Conservation (phyloP, 768 basidiomycete genomes). For the Lactarius akahatsu region DNA sequence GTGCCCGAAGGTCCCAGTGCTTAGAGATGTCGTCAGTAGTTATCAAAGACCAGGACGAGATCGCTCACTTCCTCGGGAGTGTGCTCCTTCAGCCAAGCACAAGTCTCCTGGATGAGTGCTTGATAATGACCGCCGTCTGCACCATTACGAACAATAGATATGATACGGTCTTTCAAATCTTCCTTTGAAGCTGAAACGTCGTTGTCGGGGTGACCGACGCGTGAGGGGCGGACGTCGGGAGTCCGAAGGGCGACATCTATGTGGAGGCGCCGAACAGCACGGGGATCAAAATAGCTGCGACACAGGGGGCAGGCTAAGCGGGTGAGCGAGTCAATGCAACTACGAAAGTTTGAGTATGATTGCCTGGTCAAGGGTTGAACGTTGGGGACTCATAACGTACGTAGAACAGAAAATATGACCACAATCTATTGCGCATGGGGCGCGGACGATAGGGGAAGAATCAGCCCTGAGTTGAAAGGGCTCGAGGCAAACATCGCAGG, state of each 20-base stretch:
- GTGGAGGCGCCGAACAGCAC: constrained; percentile 26
- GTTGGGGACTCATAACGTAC: constrained; percentile 25
- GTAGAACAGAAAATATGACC: constrained; percentile 31
- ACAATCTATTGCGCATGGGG: constrained; percentile 33
- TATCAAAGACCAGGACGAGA: neutral
- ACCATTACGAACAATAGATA: constrained; percentile 29
- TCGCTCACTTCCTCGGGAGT: constrained; percentile 25
- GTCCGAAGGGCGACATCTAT: constrained; percentile 23
- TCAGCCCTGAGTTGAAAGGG: constrained; percentile 29
- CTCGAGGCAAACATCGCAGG: constrained; percentile 35
- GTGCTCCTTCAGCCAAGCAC: constrained; percentile 28
- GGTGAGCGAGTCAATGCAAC: constrained; percentile 27
- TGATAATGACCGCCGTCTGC: constrained; percentile 28
- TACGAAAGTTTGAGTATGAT: constrained; percentile 10
- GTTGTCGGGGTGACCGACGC: constrained; percentile 7
- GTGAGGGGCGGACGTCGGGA: constrained; percentile 19
- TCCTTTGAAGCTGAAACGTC: constrained; percentile 17
- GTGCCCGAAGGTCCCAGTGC: constrained; percentile 31
- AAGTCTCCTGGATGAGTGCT: constrained; percentile 26
- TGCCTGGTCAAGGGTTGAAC: constrained; percentile 12
- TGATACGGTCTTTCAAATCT: constrained; percentile 25
- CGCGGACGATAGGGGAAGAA: constrained; percentile 13
- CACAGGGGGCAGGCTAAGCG: constrained; percentile 27
- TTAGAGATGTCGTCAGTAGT: constrained; percentile 1
- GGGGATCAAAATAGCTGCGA: constrained; percentile 25